Conservation (phyloP, 305 asterid species). For the Ilex paraguariensis region DNA sequence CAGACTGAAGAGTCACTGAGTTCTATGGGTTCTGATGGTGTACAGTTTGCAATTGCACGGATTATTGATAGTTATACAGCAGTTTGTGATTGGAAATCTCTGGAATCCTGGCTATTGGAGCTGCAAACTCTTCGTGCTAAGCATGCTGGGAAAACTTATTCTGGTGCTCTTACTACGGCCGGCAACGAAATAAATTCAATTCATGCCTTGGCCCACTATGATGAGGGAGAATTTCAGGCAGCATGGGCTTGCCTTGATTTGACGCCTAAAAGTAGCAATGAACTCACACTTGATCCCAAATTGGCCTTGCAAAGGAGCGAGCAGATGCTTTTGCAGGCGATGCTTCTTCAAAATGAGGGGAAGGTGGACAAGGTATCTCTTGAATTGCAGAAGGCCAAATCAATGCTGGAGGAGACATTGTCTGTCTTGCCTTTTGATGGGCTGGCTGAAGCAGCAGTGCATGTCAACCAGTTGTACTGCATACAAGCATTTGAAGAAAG, state of each 20-base stretch:
- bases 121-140: constrained; percentile 87
- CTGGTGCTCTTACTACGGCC: constrained; percentile 95
- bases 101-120: constrained; percentile 95
- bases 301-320: constrained; percentile 97
- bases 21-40: constrained; percentile 86
- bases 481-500: constrained; percentile 79
- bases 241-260: constrained; percentile 96
- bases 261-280: constrained; percentile 95
- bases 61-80: constrained; percentile 79
- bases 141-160: constrained; percentile 80
- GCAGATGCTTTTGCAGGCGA: constrained; percentile 97
- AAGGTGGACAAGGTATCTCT: constrained; percentile 69
- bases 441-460: constrained; percentile 79
- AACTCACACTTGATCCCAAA: constrained; percentile 92
- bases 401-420: constrained; percentile 75
- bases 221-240: constrained; percentile 84
- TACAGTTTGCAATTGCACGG: constrained; percentile 85
- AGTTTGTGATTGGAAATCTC: constrained; percentile 93
- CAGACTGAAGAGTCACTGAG: constrained; percentile 84
- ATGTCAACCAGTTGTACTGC: constrained; percentile 77
- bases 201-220: constrained; percentile 93
- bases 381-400: constrained; percentile 79
- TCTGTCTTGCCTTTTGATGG: constrained; percentile 92
- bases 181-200: constrained; percentile 91
- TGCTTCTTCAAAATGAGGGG: constrained; percentile 83